These are phyloP conservation scores for Chloranthus sessilifolius DNA, from an alignment of 164 flowering plant genomes.

Conservation along the genomic window DNA sequence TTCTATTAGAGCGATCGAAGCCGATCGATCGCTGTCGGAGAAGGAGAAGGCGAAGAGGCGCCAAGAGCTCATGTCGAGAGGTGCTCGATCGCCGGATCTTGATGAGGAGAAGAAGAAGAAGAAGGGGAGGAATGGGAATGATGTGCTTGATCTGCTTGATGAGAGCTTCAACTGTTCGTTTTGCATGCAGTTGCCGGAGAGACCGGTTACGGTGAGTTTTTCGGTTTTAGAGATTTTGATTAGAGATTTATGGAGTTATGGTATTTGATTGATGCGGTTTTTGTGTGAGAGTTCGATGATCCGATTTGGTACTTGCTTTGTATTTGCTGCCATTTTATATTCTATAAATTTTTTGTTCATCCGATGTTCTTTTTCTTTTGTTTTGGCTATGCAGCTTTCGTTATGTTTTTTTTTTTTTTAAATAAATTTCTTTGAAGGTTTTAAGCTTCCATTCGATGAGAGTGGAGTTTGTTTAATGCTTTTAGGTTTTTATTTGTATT, in stretches of 20 bases:
- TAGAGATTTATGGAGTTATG: too few species aligned
- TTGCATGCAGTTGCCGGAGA: constrained; percentile 69
- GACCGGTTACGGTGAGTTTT: constrained; percentile 75
- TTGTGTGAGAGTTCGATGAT: not conserved
- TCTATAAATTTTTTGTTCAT: too few species aligned
- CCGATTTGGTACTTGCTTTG: too few species aligned
- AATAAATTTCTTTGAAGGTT: too few species aligned
- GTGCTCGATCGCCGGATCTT: not conserved
- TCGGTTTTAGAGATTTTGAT: not conserved
- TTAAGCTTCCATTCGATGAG: too few species aligned
- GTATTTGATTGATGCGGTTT: not conserved
- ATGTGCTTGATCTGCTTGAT: constrained; percentile 34
- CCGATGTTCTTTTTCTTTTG: too few species aligned
- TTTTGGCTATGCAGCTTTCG: too few species aligned
- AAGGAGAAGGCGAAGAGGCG: constrained; percentile 66
- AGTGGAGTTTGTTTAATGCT: too few species aligned
- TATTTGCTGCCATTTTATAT: not conserved
- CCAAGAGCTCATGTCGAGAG: constrained; percentile 45
- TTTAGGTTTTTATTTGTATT: too few species aligned
- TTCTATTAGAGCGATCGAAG: constrained; percentile 62
- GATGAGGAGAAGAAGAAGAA: constrained; percentile 8
- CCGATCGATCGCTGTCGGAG: constrained; percentile 50
- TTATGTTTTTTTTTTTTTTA: too few species aligned
- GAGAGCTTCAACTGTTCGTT: constrained; percentile 53
- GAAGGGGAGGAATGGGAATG: constrained; percentile 16